These are phyloP conservation scores for Globisporangium parvum DNA, from an alignment of 352 stramenopile species.

Conservation along the genomic window DNA sequence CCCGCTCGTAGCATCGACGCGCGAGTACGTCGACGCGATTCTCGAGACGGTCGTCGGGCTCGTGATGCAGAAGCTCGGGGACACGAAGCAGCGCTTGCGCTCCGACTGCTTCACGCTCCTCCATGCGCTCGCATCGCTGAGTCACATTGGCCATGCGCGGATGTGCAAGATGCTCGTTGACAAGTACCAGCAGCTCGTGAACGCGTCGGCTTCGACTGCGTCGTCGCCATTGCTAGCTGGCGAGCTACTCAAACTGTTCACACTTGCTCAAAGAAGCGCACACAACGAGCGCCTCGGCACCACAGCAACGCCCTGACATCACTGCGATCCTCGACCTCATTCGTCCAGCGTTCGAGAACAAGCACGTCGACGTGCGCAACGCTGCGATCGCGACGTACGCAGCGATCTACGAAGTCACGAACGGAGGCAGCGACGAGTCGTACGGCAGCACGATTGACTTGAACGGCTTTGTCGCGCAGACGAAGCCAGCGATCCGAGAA, in stretches of 20 bases:
- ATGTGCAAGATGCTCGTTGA: conserved; percentile 62
- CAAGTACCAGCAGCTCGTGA: conserved; percentile 40
- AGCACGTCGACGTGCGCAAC: conserved; percentile 77
- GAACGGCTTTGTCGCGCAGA: conserved; percentile 49
- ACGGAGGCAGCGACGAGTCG: conserved; percentile 24
- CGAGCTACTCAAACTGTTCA: conserved; percentile 63
- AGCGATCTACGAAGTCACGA: conserved; percentile 67
- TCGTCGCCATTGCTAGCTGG: conserved; percentile 46
- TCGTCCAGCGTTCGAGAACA: conserved; percentile 61
- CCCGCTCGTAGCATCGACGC: conserved; percentile 32
- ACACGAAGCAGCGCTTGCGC: conserved; percentile 70
- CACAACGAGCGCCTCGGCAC: neutral
- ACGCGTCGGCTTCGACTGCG: conserved; percentile 22
- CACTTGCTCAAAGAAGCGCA: conserved; percentile 43
- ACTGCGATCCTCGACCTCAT: conserved; percentile 40
- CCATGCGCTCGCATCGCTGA: conserved; percentile 48
- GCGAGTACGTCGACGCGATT: conserved; percentile 53
- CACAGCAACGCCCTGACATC: conserved; percentile 20
- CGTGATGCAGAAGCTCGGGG: conserved; percentile 67
- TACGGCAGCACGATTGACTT: conserved; percentile 42
- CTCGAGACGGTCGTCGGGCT: conserved; percentile 50
- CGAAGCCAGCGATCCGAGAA: conserved; percentile 67
- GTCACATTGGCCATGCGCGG: conserved; percentile 48
- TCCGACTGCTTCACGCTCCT: conserved; percentile 69
- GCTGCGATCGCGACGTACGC: conserved; percentile 60